Evolutionary conservation across 164 flowering plant genomes (phyloP), one percentile per base, ranked within the genome.

Genomic region (Protea cynaroides): DNA sequence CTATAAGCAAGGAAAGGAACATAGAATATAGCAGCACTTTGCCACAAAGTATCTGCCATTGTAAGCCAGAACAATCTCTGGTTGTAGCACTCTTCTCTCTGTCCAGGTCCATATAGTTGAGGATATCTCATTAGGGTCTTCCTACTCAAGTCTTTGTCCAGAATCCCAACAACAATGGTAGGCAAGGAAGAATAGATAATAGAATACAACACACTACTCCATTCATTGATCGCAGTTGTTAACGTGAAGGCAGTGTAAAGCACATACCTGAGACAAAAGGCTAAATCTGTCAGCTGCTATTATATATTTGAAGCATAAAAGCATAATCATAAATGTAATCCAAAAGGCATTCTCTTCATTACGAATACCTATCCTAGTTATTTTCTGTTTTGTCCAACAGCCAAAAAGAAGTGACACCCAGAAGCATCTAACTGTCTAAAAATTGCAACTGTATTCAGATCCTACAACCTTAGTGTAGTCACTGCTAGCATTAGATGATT

Each of bases 11-110:
- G 64, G 61, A 80, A 79, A 65, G 97, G 90, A 56, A 84, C 59
- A 65, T 83, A 92, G 78, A 92, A 92, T 69, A 79, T 55, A 25
- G 74, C 97, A 23, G 69, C 68, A 65, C 97, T 95, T 73, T 95
- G 97, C 97, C 97, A 95, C 60, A 92, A n/a, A 1, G 96, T 92
- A 73, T 95, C 99, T 7, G 73, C n/a, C 86, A 95, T 90, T 61
- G 91, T 95, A 24, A 85, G 12, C 85, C 87, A 86, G 74, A 95
- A 95, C 52, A 95, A 68, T 54, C 67, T 84, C 17, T 69, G 34
- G 65, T 84, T 87, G 81, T 89, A 95, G 71, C 80, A 46, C 65
- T 92, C 99, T 52, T 78, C 68, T 66, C 92, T 83, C 23, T 88
- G 97, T 24, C 99, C 99, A 46, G 92, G 75, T 47, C 89, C 90